These are phyloP conservation scores for Russula ochroleuca DNA, from an alignment of 768 basidiomycete genomes.

Conservation along the genomic window DNA sequence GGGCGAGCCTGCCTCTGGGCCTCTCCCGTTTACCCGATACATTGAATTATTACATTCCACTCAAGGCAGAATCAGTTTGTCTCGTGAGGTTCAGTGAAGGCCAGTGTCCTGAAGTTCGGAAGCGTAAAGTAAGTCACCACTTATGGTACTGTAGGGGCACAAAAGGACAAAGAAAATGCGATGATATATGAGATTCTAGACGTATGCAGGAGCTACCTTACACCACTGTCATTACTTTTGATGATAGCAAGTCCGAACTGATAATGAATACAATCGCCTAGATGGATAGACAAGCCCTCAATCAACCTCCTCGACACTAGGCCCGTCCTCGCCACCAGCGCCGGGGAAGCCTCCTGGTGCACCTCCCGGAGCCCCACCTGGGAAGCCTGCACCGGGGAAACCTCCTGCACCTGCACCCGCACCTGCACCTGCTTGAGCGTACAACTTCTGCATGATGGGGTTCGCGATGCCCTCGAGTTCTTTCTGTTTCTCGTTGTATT, in stretches of 20 bases:
- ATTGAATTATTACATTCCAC: no score
- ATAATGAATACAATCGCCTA: constrained; percentile 27
- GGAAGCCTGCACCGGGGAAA: constrained; percentile 36
- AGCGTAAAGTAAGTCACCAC: no score
- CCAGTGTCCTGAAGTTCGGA: no score
- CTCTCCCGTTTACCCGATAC: no score
- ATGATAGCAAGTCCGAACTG: constrained; percentile 26
- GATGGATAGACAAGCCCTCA: constrained; percentile 37
- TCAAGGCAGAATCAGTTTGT: no score
- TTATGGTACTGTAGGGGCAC: no score
- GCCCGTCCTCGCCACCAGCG: constrained; percentile 65
- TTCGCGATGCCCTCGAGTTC: constrained; percentile 84
- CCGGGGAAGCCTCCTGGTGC: constrained; percentile 60
- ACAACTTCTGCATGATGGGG: constrained; percentile 70
- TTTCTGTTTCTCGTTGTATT: constrained; percentile 90
- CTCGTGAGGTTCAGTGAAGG: no score
- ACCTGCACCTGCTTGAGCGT: constrained; percentile 50
- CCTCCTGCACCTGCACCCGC: constrained; percentile 56
- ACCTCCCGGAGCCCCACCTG: constrained; percentile 46
- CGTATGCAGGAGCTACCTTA: constrained; percentile 25
- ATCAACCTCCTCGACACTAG: constrained; percentile 89
- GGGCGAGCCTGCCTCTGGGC: no score
- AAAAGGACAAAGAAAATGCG: constrained; percentile 5
- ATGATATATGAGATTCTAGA: constrained; percentile 25
- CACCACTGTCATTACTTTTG: constrained; percentile 27